phyloP scores from a whole-genome alignment of 2,329 filamentous ascomycete species.

The Pseudogymnoascus sp. region DNA sequence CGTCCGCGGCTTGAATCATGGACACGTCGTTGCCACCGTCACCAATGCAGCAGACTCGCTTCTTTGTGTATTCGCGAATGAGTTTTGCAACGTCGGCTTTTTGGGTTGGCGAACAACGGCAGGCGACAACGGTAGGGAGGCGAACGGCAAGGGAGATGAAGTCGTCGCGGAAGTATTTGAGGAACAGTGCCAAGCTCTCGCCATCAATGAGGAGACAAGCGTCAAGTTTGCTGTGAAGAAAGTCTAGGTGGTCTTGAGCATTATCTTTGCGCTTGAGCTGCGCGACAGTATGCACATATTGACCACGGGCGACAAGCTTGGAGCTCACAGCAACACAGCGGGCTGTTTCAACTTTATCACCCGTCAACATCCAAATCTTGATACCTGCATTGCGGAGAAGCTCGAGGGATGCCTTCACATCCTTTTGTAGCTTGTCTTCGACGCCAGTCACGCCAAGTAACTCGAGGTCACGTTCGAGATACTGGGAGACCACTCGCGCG shows the following conservation, averaged over 20 bases:
- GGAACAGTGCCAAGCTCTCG: slow-evolving; percentile 76
- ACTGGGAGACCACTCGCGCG: slow-evolving; percentile 68
- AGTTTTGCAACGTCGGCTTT: slow-evolving; percentile 90
- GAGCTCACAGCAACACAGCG: slow-evolving; percentile 92
- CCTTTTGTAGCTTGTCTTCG: slow-evolving; percentile 90
- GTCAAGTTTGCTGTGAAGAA: slow-evolving; percentile 80
- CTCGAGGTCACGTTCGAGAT: slow-evolving; percentile 82
- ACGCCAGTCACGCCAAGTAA: slow-evolving; percentile 95
- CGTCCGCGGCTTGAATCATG: slow-evolving; percentile 98
- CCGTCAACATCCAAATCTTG: slow-evolving; percentile 99
- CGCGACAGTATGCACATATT: slow-evolving; percentile 90
- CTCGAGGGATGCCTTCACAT: slow-evolving; percentile 93
- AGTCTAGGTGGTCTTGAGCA: slow-evolving; percentile 81
- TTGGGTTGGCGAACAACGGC: slow-evolving; percentile 91
- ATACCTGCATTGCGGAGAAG: slow-evolving; percentile 93
- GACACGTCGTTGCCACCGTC: slow-evolving; percentile 97
- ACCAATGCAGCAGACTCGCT: slow-evolving; percentile 93
- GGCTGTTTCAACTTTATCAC: slow-evolving; percentile 96
- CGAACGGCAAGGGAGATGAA: slow-evolving; percentile 85
- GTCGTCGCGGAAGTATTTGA: slow-evolving; percentile 71
- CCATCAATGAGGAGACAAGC: slow-evolving; percentile 88
- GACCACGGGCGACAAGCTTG: slow-evolving; percentile 85
- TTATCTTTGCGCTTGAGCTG: slow-evolving; percentile 77
- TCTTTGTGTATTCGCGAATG: slow-evolving; percentile 86
- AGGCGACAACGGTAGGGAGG: slow-evolving; percentile 87